Percentiles rank a stretch among this genome's conserved stretches.
These are phyloP conservation scores for Lactarius pseudohatsudake DNA, from an alignment of 768 basidiomycete species.

Conservation along the genomic window DNA sequence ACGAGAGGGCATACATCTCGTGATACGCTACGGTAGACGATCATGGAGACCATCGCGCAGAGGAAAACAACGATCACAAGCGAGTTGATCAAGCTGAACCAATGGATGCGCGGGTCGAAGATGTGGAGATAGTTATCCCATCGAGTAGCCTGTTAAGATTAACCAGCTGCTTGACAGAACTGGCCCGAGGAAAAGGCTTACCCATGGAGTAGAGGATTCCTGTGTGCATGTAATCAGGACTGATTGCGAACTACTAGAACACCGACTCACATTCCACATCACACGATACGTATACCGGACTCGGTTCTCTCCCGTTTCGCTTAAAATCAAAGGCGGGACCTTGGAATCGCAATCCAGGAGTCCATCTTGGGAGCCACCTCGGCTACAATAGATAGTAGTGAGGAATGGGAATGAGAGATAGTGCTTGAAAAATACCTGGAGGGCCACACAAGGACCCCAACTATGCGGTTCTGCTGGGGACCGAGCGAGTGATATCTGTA, in stretches of 20 bases:
- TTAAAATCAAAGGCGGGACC: constrained; percentile 54
- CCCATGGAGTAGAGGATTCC: constrained; percentile 88
- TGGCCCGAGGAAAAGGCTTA: constrained; percentile 33
- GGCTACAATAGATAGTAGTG: constrained; percentile 41
- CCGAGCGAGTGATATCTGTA: constrained; percentile 77
- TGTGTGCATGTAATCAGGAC: constrained; percentile 34
- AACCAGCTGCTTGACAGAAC: not conserved
- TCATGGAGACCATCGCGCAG: constrained; percentile 90
- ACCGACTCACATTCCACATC: constrained; percentile 70
- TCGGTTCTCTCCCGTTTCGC: constrained; percentile 56
- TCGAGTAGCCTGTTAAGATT: constrained; percentile 67
- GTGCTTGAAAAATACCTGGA: constrained; percentile 37
- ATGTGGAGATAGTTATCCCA: constrained; percentile 98
- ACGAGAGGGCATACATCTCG: constrained; percentile 63
- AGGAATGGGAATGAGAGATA: not conserved
- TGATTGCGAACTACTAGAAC: constrained; percentile 5
- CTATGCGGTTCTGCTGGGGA: constrained; percentile 74
- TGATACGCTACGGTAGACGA: constrained; percentile 80
- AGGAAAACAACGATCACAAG: constrained; percentile 89
- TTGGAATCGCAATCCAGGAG: constrained; percentile 52
- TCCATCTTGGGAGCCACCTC: constrained; percentile 58
- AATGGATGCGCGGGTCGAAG: constrained; percentile 92
- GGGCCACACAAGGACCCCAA: constrained; percentile 90
- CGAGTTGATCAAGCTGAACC: constrained; percentile 94
- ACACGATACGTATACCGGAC: constrained; percentile 88